Base-by-base conservation (phyloP, 331 rosid species). In the Erythrophleum ivorense region DNA sequence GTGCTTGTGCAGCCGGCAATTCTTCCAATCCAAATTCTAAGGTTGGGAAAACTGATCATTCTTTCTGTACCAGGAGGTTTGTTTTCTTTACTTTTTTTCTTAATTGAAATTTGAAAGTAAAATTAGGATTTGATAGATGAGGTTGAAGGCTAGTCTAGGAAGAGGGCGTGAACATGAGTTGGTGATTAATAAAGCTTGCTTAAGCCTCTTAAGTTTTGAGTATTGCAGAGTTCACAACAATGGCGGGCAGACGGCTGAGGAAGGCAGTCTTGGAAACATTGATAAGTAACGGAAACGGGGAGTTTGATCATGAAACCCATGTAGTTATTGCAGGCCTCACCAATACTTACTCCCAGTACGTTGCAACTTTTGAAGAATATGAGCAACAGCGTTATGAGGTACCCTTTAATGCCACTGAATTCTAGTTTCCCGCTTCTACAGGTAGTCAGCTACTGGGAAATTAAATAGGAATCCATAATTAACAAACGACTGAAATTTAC, bases 41-140 rank as follows among this genome's bases (percentile, higher is more conserved):
- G 97, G 78, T 31, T 94, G 84, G 98, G 98, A 81, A 89, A 94
- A 18, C 81, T 92, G 75, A 85, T 94, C 83, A 88, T 94, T 84
- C 95, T 94, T 74, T 91, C 97, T 62, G 97, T 94, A 63, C 98
- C 98, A 2, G 97, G 97, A 89, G 98, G 97, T 91, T 81, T 40
- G 90, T 85, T 76, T 76, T 79, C 78, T 83, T 43, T 31, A 41
- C 29, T 24, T 59, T 4, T 59, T n/a, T 40, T 38, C n/a, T 41
- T 9, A 6, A 7, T 38, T 38, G 31, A 38, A 66, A 66, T 40
- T n/a, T 18, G 48, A 36, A 18, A 18, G 15, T 40, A 5, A 24
- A 11, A 9, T 50, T 46, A 24, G 19, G 11, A 59, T 29, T 69
- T 74, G 62, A 69, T 18, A 18, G 58, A 14, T 49, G 16, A 46